Percentiles rank a stretch among this genome's conserved stretches.
phyloP scores from a whole-genome alignment of 1,284 basidiomycete genomes.

The Puccinia hordei region DNA sequence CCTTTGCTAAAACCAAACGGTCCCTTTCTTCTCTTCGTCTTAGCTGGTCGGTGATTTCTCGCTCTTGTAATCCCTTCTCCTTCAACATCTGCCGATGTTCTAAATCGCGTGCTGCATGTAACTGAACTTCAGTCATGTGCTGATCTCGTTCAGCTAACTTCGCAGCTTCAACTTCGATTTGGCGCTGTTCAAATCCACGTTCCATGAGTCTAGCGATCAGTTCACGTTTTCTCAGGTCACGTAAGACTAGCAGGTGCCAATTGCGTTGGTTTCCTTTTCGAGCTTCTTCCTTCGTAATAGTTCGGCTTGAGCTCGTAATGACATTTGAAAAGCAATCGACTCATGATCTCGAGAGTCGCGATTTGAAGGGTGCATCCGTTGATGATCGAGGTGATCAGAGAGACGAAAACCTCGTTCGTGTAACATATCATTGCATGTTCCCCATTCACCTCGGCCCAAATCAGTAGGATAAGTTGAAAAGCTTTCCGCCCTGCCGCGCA shows the following conservation, averaged over 20 bases:
- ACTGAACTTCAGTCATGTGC: constrained; percentile 28
- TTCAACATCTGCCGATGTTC: constrained; percentile 39
- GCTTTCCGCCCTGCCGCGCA: constrained; percentile 32
- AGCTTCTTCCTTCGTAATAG: constrained; percentile 33
- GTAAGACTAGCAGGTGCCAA: constrained; percentile 35
- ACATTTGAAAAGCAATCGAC: constrained; percentile 11
- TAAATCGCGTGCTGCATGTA: constrained; percentile 17
- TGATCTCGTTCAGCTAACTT: constrained; percentile 21
- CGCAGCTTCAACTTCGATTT: constrained; percentile 37
- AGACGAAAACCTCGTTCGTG: background rate
- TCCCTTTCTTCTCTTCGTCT: constrained; percentile 42
- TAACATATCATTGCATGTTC: background rate
- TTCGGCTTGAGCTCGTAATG: constrained; percentile 43
- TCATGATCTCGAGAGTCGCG: constrained; percentile 4
- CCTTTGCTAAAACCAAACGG: constrained; percentile 28
- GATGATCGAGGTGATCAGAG: constrained; percentile 15
- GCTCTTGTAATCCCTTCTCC: constrained; percentile 44
- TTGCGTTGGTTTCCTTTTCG: constrained; percentile 33
- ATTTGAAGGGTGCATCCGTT: background rate
- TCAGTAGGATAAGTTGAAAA: constrained; percentile 16
- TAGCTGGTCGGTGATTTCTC: constrained; percentile 42
- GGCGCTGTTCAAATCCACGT: constrained; percentile 38
- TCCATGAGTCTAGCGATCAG: constrained; percentile 25
- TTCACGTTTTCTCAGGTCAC: constrained; percentile 44
- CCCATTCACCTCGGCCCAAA: constrained; percentile 4